Evolutionary conservation across 1,139 yeast genomes (phyloP), one percentile per base, ranked within the genome.

Genomic region (Blastobotrys arbuscula): DNA sequence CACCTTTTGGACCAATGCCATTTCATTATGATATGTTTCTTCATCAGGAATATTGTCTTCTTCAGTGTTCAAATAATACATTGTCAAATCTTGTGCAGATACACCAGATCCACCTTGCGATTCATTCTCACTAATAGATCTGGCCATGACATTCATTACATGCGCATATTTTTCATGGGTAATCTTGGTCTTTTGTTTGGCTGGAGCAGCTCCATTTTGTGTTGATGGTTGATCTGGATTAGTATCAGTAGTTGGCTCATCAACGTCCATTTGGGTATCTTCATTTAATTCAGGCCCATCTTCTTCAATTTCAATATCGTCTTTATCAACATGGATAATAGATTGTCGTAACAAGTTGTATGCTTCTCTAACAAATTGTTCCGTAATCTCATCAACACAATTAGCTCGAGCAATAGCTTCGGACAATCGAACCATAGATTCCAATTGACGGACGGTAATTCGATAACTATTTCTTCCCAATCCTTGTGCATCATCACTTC

Each of bases 401-500:
- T 92, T 92, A 37, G 98, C 97, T 58, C 96, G 78, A 1, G 98
- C 98, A 68, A 92, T 92, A 1, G 97, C 98, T 67, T 92, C 99
- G 9, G 94, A 82, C 54, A 92, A 75, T 64, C 99, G 79, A 55
- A 92, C 84, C 89, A 92, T 80, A 26, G 73, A 86, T 69, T 92
- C 99, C 60, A 92, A 75, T 66, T 92, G 99, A 72, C 99, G 84
- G 34, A 94, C 98, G 0, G 98, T 92, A 59, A 92, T 92, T 67
- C 98, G 76, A 67, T 92, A 92, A 50, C 96, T 84, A 51, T 71
- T 69, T 60, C 94, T 76, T 10, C 95, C 95, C 53, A 84, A 73
- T 1, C 96, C 97, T 66, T 87, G 95, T 1, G 97, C 89, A 66
- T 92, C 98, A 63, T 88, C 95, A 41, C 79, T 79, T 67, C 99